Conservation (phyloP, 768 basidiomycete genomes). For the Nevesoporus exiguus region DNA sequence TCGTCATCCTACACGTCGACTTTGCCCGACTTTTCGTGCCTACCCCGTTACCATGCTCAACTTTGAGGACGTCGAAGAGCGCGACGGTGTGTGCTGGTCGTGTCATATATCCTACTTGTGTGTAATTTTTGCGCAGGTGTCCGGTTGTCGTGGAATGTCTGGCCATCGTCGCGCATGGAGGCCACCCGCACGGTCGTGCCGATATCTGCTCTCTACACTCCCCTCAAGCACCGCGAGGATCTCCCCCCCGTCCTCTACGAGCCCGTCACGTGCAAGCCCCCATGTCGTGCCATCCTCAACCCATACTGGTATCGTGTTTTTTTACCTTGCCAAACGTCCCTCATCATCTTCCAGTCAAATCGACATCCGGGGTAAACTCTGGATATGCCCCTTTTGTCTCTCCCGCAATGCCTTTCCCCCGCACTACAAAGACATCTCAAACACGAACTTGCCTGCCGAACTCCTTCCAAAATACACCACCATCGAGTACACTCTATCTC, state of each 20-base stretch:
- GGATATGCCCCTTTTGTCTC: constrained; percentile 99
- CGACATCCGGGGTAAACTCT: constrained; percentile 96
- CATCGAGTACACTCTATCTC: constrained; percentile 97
- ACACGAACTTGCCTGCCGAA: constrained; percentile 94
- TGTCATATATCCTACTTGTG: not conserved
- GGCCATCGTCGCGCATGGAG: constrained; percentile 97
- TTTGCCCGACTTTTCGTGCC: constrained; percentile 17
- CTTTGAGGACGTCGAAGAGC: constrained; percentile 97
- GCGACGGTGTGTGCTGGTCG: constrained; percentile 64
- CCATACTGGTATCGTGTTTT: constrained; percentile 78
- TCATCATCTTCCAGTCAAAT: constrained; percentile 68
- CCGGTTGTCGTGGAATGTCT: constrained; percentile 97
- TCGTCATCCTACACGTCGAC: constrained; percentile 28
- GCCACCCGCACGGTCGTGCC: constrained; percentile 97
- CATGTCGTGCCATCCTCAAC: constrained; percentile 96
- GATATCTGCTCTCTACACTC: constrained; percentile 96
- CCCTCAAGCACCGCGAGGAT: constrained; percentile 90
- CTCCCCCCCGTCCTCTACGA: constrained; percentile 96
- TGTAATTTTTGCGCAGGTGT: constrained; percentile 55
- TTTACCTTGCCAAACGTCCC: not conserved
- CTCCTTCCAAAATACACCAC: constrained; percentile 98
- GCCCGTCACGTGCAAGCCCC: constrained; percentile 97
- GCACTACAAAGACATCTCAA: constrained; percentile 98
- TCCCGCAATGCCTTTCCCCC: constrained; percentile 96
- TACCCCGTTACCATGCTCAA: constrained; percentile 54